Evolutionary conservation across 1,139 yeast genomes (phyloP), one percentile per base, ranked within the genome.

Genomic region (Spencermartinsiella ligniputridi): DNA sequence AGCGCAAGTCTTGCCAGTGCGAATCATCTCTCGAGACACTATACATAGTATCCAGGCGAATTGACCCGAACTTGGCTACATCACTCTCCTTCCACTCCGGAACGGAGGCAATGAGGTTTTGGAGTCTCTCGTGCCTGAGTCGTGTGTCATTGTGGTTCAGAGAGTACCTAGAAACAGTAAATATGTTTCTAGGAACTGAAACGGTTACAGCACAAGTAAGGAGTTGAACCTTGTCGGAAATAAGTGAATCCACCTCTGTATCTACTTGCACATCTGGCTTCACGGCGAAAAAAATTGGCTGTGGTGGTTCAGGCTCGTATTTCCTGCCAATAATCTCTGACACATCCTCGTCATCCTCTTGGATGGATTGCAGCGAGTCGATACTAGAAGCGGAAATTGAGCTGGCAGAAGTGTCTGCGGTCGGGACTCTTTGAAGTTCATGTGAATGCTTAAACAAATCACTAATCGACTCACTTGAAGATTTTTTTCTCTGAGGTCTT

Each of bases 1-100:
- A 55, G 17, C 49, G 49, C 39, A 55, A 48, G 13, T 48, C 46
- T 35, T 55, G 56, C 58, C 58, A 55, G 4, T 50, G 33, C 19
- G 39, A 24, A 30, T 35, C 33, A 41, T 55, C 56, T 12, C 48
- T 37, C 2, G 57, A 52, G 17, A 55, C 51, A 24, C 29, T 35
- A 27, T 55, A 52, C 24, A 29, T 30, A 24, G 52, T 54, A 27
- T 45, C 41, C 13, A 52, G 42, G 13, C 59, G 39, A 16, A 55
- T 45, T 8, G 27, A 35, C 11, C 59, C 59, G 45, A 55, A 50
- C 37, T 42, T 44, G 11, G 34, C 17, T 17, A 46, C 35, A 29
- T 51, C 49, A 20, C 53, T 40, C 9, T 42, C 39, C 16, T 48
- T 45, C 55, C 53, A 50, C 35, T 54, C 53, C 5, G 43, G 44